Conservation (phyloP, 2,329 filamentous ascomycete species). For the Alternaria novae-zelandiae region DNA sequence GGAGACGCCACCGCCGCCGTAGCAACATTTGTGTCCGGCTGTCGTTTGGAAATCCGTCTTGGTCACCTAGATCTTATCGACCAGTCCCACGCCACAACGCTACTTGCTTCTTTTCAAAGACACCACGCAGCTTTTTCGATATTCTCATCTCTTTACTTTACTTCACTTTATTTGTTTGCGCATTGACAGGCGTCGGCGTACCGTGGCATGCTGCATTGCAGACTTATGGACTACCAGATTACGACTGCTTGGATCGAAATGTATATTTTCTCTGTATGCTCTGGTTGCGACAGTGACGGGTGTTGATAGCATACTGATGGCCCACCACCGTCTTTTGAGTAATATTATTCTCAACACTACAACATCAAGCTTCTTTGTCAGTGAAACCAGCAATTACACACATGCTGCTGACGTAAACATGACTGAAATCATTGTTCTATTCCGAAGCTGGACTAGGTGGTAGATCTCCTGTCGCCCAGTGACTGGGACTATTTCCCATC, state of each 20-base stretch:
- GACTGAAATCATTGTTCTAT: background rate
- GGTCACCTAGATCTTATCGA: background rate
- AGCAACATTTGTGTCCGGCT: background rate
- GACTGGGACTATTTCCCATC: constrained; percentile 58
- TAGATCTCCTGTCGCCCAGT: constrained; percentile 66
- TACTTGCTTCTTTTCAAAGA: background rate
- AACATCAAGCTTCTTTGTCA: background rate
- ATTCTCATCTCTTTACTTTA: background rate
- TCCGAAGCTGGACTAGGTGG: constrained; percentile 65
- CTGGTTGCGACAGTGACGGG: background rate
- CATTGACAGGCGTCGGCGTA: constrained; percentile 3
- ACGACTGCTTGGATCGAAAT: background rate
- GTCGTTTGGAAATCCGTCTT: background rate
- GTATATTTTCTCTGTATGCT: background rate
- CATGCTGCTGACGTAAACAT: background rate
- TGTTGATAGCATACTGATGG: constrained; percentile 1
- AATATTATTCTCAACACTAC: background rate
- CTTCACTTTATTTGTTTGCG: background rate
- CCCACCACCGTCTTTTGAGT: background rate
- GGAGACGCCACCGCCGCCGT: background rate
- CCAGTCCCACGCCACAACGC: background rate
- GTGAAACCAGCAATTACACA: background rate
- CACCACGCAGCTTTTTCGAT: background rate
- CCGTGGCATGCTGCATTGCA: background rate
- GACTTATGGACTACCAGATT: background rate